phyloP scores from a whole-genome alignment of 352 stramenopile genomes.

The Phytophthora meadii region DNA sequence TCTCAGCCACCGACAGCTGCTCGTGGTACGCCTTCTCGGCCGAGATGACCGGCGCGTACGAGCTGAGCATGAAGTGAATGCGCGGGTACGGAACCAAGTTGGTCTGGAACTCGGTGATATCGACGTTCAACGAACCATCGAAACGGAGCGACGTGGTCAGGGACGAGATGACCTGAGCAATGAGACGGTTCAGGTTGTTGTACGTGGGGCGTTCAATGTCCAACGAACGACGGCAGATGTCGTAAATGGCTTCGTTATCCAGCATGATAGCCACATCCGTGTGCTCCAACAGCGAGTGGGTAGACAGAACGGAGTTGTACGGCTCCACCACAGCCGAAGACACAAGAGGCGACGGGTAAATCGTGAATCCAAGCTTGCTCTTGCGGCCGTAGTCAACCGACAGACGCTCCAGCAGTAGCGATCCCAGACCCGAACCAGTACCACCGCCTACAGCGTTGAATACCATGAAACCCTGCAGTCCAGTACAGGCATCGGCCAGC shows the following conservation, averaged over 20 bases:
- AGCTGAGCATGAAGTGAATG: no score
- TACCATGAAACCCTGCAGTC: constrained; percentile 97
- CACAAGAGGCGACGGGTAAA: constrained; percentile 97
- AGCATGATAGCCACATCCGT: background rate
- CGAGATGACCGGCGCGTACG: no score
- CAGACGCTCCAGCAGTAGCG: constrained; percentile 95
- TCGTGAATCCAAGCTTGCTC: constrained; percentile 97
- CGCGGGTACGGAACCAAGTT: no score
- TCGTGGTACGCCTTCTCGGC: constrained; percentile 37
- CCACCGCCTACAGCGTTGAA: constrained; percentile 98
- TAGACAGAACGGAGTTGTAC: constrained; percentile 98
- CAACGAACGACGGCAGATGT: background rate
- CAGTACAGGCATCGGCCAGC: constrained; percentile 96
- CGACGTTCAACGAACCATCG: constrained; percentile 88
- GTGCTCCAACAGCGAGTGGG: constrained; percentile 19
- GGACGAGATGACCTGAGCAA: constrained; percentile 96
- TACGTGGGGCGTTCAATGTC: background rate
- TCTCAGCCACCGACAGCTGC: constrained; percentile 57
- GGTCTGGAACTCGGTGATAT: constrained; percentile 94
- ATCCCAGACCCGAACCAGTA: constrained; percentile 97
- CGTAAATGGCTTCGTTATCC: background rate
- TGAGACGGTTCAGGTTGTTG: constrained; percentile 97
- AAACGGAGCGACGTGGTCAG: constrained; percentile 89
- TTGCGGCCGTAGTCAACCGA: constrained; percentile 98
- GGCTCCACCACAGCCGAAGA: constrained; percentile 98